phyloP scores from a whole-genome alignment of 306 rosid genomes.

The Glycine latifolia region DNA sequence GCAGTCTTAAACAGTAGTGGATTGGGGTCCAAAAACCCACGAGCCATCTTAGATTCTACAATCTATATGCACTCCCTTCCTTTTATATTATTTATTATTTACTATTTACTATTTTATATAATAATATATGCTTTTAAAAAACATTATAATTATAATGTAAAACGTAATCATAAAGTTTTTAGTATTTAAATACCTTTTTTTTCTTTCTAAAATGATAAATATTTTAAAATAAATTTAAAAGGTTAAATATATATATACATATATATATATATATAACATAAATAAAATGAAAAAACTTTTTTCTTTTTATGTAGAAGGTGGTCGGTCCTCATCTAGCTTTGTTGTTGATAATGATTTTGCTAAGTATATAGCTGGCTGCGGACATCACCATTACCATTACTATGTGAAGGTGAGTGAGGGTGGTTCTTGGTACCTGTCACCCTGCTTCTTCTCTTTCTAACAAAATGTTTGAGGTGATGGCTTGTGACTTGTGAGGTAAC shows the following conservation, averaged over 20 bases:
- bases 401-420: conserved; percentile 5
- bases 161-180: too few species aligned
- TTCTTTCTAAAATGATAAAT: neutral
- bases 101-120: neutral
- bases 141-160: too few species aligned
- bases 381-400: neutral
- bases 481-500: neutral
- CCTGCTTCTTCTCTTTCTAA: neutral
- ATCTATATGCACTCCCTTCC: neutral
- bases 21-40: conserved; percentile 41
- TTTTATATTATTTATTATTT: neutral
- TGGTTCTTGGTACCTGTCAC: neutral
- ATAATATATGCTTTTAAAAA: too few species aligned
- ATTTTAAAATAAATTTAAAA: neutral
- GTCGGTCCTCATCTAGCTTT: conserved; percentile 43
- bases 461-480: neutral
- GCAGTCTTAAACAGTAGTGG: neutral
- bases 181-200: too few species aligned
- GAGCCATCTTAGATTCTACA: conserved; percentile 1
- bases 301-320: conserved; percentile 26
- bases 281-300: neutral
- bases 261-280: neutral
- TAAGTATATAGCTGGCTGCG: conserved; percentile 11
- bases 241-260: neutral
- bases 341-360: too few species aligned